These are phyloP conservation scores for Lactarius psammicola DNA, from an alignment of 768 basidiomycete species.

Conservation along the genomic window DNA sequence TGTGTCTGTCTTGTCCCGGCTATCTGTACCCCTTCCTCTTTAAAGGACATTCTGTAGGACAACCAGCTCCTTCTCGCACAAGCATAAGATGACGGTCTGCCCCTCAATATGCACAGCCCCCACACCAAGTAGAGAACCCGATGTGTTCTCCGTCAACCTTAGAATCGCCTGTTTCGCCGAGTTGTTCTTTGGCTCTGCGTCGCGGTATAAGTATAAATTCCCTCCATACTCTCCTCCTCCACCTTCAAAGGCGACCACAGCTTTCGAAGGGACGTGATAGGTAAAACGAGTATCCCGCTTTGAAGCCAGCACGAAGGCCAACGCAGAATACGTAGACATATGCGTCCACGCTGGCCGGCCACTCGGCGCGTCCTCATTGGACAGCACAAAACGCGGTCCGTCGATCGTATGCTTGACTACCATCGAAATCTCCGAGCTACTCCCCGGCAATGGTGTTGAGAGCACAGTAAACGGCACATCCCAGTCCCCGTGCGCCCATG, in stretches of 20 bases:
- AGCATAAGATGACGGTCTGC: conserved; percentile 53
- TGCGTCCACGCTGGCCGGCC: conserved; percentile 61
- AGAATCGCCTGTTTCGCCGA: conserved; percentile 82
- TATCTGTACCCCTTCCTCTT: conserved; percentile 28
- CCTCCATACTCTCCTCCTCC: conserved; percentile 65
- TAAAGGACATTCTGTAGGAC: conserved; percentile 45
- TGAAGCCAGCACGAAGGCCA: conserved; percentile 91
- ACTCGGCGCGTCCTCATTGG: conserved; percentile 26
- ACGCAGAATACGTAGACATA: conserved; percentile 78
- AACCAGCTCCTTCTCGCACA: conserved; percentile 76
- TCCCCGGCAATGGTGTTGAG: conserved; percentile 70
- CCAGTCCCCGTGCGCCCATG: conserved; percentile 41
- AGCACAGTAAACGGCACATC: conserved; percentile 52
- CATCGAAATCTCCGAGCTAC: conserved; percentile 42
- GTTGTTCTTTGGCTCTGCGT: conserved; percentile 47
- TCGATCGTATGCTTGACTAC: conserved; percentile 61
- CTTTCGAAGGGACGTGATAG: conserved; percentile 57
- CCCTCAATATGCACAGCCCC: conserved; percentile 45
- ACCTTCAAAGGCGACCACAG: conserved; percentile 82
- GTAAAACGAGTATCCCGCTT: conserved; percentile 90
- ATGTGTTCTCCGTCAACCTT: conserved; percentile 63
- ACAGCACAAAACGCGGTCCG: conserved; percentile 32
- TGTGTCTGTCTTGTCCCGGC: conserved; percentile 22
- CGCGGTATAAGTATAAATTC: conserved; percentile 85
- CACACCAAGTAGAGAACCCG: conserved; percentile 78